Conservation (phyloP, 257 asterid genomes). For the Paraleonurus japonicus region DNA sequence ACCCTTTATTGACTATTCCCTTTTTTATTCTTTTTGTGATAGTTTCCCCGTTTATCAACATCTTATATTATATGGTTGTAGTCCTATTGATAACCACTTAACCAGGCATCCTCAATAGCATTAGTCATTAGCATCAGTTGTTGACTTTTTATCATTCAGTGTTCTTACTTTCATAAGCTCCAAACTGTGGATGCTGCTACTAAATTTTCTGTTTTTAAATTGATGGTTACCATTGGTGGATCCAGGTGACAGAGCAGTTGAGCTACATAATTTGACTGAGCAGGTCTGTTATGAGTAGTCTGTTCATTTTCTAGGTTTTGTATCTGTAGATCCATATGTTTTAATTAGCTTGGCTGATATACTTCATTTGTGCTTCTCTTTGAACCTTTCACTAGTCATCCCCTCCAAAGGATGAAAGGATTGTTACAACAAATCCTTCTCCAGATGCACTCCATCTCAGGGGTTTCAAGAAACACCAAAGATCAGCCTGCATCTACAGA, state of each 20-base stretch:
- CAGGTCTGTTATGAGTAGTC: constrained; percentile 48
- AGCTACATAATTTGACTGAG: constrained; percentile 68
- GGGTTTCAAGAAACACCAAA: constrained; percentile 61
- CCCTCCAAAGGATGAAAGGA: constrained; percentile 82
- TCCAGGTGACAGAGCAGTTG: constrained; percentile 77
- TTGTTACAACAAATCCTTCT: constrained; percentile 64
- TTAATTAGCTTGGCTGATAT: constrained; percentile 33
- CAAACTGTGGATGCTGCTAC: constrained; percentile 10
- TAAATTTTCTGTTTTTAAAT: not conserved
- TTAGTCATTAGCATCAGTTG: constrained; percentile 19
- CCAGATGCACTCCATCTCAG: constrained; percentile 62
- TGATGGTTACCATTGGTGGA: constrained; percentile 34
- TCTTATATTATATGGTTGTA: not conserved
- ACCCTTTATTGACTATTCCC: not conserved
- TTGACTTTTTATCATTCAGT: not conserved
- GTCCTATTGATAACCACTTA: not conserved
- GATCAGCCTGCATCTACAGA: constrained; percentile 61
- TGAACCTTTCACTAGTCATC: constrained; percentile 56
- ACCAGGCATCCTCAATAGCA: constrained; percentile 3
- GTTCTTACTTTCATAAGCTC: not conserved
- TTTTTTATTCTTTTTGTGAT: not conserved
- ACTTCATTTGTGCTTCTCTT: constrained; percentile 35
- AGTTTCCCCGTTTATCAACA: not conserved
- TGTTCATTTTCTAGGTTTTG: constrained; percentile 13
- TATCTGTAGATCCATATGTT: constrained; percentile 20